Percentiles rank a stretch among this genome's conserved stretches.
Evolutionary conservation across 305 asterid species (phyloP).

Genomic region (Fraxinus angustifolia): DNA sequence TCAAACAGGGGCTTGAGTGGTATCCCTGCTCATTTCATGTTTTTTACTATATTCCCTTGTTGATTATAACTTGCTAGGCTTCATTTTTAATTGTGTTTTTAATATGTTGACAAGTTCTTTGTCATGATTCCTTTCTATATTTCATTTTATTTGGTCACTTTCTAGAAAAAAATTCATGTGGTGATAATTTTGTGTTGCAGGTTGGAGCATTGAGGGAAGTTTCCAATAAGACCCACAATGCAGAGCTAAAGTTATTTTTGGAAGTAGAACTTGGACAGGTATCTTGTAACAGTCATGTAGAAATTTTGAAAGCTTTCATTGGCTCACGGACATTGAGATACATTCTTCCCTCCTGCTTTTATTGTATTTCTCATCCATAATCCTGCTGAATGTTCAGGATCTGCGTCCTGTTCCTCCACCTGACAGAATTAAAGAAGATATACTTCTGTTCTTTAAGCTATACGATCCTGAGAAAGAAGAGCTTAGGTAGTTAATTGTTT

Average conservation of each 20-base stretch:
- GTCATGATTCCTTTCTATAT: neutral
- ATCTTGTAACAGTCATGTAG: conserved; percentile 2
- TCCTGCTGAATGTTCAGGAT: conserved; percentile 39
- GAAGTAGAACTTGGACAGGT: conserved; percentile 61
- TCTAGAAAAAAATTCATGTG: conserved; percentile 1
- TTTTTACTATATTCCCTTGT: conserved; percentile 3
- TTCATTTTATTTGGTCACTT: neutral
- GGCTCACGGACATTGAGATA: neutral
- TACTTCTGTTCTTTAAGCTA: conserved; percentile 60
- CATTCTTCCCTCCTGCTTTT: conserved; percentile 7
- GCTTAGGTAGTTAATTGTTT: conserved; percentile 38
- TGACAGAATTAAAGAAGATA: conserved; percentile 48
- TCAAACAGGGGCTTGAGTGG: neutral
- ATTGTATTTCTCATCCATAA: conserved; percentile 10
- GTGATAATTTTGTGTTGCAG: conserved; percentile 33
- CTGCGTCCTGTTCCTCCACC: conserved; percentile 45
- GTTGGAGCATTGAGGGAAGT: conserved; percentile 63
- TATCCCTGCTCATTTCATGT: neutral
- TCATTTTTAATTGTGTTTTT: neutral
- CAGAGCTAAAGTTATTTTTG: conserved; percentile 63
- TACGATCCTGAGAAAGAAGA: conserved; percentile 63
- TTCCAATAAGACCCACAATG: conserved; percentile 49
- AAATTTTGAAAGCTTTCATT: conserved; percentile 7
- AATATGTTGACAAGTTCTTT: conserved; percentile 6
- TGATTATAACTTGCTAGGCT: conserved; percentile 16